A percentile compares a stretch with the other conserved stretches of the same genome.
Evolutionary conservation across 176 grass and related monocot species (phyloP).

Genomic region (Eleusine coracana): DNA sequence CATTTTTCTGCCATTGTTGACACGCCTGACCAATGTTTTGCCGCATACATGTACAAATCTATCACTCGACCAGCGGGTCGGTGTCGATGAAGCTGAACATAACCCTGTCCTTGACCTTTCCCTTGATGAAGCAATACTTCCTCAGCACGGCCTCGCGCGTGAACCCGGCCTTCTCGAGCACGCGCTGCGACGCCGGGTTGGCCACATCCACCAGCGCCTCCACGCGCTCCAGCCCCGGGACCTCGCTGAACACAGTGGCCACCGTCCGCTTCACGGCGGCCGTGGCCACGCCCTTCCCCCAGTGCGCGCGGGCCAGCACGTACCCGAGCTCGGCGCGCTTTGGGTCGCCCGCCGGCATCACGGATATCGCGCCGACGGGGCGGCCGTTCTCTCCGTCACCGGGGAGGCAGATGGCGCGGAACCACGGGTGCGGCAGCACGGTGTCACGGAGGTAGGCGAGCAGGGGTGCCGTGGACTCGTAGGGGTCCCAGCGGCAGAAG

Average conservation of each 20-base stretch:
- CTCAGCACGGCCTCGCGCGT: slow-evolving; percentile 68
- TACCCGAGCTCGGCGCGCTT: slow-evolving; percentile 75
- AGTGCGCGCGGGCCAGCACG: slow-evolving; percentile 61
- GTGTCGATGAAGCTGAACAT: slow-evolving; percentile 67
- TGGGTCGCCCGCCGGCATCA: slow-evolving; percentile 33
- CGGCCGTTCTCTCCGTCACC: not conserved
- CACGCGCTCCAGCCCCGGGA: slow-evolving; percentile 57
- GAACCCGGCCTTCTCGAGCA: slow-evolving; percentile 75
- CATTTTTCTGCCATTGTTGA: no score
- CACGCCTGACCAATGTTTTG: no score
- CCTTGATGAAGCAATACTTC: slow-evolving; percentile 59
- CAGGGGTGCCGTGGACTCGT: slow-evolving; percentile 45
- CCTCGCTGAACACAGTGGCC: slow-evolving; percentile 36
- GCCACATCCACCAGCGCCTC: slow-evolving; percentile 77
- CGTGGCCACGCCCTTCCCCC: slow-evolving; percentile 71
- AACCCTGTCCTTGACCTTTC: slow-evolving; percentile 53
- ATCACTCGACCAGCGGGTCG: no score
- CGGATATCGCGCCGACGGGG: slow-evolving; percentile 63
- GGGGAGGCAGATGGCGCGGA: slow-evolving; percentile 64
- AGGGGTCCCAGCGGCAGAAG: slow-evolving; percentile 63
- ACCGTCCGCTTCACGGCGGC: slow-evolving; percentile 53
- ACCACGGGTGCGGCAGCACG: slow-evolving; percentile 69
- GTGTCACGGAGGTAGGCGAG: slow-evolving; percentile 56
- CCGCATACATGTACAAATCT: no score
- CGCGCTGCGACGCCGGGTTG: slow-evolving; percentile 72